Evolutionary conservation across 805 yeast species (phyloP).

Genomic region (Saitoella complicata): DNA sequence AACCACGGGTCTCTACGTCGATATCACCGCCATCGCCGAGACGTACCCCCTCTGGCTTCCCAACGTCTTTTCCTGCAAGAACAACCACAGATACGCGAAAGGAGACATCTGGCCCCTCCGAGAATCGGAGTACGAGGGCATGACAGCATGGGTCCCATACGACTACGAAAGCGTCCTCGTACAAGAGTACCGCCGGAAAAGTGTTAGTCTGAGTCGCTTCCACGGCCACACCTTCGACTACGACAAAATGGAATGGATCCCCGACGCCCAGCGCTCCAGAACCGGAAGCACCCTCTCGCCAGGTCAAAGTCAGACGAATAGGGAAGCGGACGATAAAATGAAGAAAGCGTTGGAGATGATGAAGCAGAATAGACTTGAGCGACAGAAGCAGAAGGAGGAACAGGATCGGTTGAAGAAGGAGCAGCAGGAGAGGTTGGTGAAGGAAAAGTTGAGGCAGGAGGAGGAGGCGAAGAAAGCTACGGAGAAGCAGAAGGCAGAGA

Average conservation of each 20-base stretch:
- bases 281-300: too few species aligned
- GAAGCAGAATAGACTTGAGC: too few species aligned
- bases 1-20: constrained; percentile 43
- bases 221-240: too few species aligned
- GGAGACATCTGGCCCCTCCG: constrained; percentile 39
- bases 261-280: too few species aligned
- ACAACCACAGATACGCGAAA: constrained; percentile 36
- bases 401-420: too few species aligned
- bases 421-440: background rate
- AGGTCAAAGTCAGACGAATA: too few species aligned
- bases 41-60: constrained; percentile 11
- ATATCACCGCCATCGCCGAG: constrained; percentile 35
- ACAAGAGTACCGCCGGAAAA: constrained; percentile 22
- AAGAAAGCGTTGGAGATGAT: too few species aligned
- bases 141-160: constrained; percentile 30
- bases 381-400: too few species aligned
- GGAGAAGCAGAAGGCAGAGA: background rate
- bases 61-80: constrained; percentile 29
- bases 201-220: too few species aligned
- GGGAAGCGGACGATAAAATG: too few species aligned
- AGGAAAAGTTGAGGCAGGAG: background rate
- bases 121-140: constrained; percentile 45
- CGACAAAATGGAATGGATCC: too few species aligned
- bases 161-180: constrained; percentile 21
- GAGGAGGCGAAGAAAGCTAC: background rate